A percentile compares a stretch with the other conserved stretches of the same genome.
Conservation (phyloP, 495 filamentous ascomycete species). For the Xylaria venustula region DNA sequence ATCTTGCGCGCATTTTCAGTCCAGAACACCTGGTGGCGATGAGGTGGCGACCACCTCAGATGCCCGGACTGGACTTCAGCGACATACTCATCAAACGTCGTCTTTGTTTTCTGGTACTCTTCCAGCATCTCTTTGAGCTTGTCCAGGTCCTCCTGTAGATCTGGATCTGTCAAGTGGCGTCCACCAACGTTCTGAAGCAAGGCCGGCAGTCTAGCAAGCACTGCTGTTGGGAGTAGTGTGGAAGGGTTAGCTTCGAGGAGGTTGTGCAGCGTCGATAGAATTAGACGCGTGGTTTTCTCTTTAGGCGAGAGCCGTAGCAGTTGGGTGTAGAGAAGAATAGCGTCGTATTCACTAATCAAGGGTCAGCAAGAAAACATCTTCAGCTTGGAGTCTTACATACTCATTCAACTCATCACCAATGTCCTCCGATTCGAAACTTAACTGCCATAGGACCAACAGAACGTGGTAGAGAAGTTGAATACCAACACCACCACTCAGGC, state of each 20-base stretch:
- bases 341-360: constrained; percentile 76
- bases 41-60: constrained; percentile 92
- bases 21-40: constrained; percentile 90
- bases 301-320: constrained; percentile 91
- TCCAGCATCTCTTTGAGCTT: constrained; percentile 75
- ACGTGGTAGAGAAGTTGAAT: constrained; percentile 95
- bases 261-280: constrained; percentile 85
- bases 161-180: constrained; percentile 83
- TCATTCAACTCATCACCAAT: constrained; percentile 85
- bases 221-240: constrained; percentile 76
- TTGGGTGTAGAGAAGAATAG: constrained; percentile 85
- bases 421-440: constrained; percentile 83
- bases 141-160: constrained; percentile 83
- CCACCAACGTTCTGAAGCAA: constrained; percentile 76
- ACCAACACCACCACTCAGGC: constrained; percentile 76
- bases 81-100: constrained; percentile 94
- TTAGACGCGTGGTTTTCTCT: constrained; percentile 92
- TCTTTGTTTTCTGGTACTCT: constrained; percentile 93
- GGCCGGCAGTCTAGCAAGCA: constrained; percentile 76
- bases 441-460: constrained; percentile 88
- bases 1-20: constrained; percentile 91
- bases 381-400: constrained; percentile 47
- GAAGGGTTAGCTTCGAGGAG: constrained; percentile 74
- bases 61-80: constrained; percentile 86
- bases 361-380: constrained; percentile 14